These are phyloP conservation scores for Aspergillus ochraceoroseus DNA, from an alignment of 2,329 filamentous ascomycete genomes.

Conservation along the genomic window DNA sequence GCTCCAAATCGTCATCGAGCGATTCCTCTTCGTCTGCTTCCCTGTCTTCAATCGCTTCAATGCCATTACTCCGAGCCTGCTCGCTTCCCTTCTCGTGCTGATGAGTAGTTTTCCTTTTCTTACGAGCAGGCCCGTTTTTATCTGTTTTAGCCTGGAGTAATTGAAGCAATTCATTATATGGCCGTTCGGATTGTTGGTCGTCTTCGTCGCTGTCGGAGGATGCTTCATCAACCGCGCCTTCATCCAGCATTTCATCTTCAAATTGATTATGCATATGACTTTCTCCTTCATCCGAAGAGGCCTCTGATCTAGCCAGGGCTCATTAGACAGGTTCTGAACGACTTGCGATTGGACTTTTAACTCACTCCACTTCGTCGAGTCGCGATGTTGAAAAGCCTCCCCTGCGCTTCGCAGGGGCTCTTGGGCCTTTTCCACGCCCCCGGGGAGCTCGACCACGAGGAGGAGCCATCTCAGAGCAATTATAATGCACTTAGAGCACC, in stretches of 20 bases:
- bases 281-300: conserved; percentile 26
- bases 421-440: conserved; percentile 31
- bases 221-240: conserved; percentile 31
- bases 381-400: conserved; percentile 37
- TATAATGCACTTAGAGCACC: background rate
- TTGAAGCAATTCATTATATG: conserved; percentile 56
- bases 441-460: conserved; percentile 26
- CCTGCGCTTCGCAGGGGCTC: conserved; percentile 26
- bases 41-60: conserved; percentile 17
- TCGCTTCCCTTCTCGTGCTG: conserved; percentile 27
- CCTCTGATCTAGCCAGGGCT: conserved; percentile 24
- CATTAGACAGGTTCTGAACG: conserved; percentile 10
- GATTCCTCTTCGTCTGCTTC: conserved; percentile 27
- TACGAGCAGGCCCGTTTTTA: conserved; percentile 46
- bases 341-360: conserved; percentile 4
- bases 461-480: conserved; percentile 26
- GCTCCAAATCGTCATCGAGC: conserved; percentile 46
- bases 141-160: conserved; percentile 47
- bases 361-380: conserved; percentile 39
- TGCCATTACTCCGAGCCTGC: conserved; percentile 23
- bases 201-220: conserved; percentile 45
- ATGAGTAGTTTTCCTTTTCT: conserved; percentile 50
- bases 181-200: conserved; percentile 37
- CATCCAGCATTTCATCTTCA: conserved; percentile 44
- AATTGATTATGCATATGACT: conserved; percentile 38